Evolutionary conservation across 2,329 filamentous ascomycete genomes (phyloP).

Genomic region (Rosellinia necatrix): DNA sequence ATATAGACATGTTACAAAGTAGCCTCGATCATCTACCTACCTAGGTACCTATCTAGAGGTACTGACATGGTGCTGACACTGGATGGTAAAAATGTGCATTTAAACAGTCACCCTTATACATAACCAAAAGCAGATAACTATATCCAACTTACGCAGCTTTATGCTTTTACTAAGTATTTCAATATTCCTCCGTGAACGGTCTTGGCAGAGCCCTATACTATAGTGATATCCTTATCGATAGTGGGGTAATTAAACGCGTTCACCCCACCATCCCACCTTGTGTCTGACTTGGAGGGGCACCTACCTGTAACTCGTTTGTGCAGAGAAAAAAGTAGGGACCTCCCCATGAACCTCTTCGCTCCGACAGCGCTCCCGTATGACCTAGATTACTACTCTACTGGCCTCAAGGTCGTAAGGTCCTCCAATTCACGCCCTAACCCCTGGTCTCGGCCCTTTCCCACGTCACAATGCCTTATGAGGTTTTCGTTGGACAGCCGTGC

Average conservation of each 20-base stretch:
- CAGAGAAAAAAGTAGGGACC: slow-evolving; percentile 13
- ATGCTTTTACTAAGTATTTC: no score
- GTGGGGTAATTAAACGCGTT: neutral
- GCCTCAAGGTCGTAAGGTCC: slow-evolving; percentile 12
- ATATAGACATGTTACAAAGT: no score
- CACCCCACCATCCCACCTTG: slow-evolving; percentile 26
- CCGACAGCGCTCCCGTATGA: slow-evolving; percentile 2
- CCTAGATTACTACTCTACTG: slow-evolving; percentile 3
- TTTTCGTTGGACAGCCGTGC: slow-evolving; percentile 49
- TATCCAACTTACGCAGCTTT: no score
- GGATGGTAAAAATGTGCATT: no score
- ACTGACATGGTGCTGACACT: no score
- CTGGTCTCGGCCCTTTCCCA: neutral
- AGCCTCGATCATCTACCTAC: no score
- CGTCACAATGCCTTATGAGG: slow-evolving; percentile 35
- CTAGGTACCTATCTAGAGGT: no score
- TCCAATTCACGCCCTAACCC: neutral
- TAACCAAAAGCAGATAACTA: no score
- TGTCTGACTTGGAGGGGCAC: slow-evolving; percentile 25
- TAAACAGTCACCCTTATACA: no score
- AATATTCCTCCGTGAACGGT: no score
- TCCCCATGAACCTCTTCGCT: slow-evolving; percentile 1
- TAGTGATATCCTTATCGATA: slow-evolving; percentile 22
- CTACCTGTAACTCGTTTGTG: neutral
- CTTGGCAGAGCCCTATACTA: no score